Base-by-base conservation (phyloP, 495 filamentous ascomycete species). In the Daldinia concentrica region DNA sequence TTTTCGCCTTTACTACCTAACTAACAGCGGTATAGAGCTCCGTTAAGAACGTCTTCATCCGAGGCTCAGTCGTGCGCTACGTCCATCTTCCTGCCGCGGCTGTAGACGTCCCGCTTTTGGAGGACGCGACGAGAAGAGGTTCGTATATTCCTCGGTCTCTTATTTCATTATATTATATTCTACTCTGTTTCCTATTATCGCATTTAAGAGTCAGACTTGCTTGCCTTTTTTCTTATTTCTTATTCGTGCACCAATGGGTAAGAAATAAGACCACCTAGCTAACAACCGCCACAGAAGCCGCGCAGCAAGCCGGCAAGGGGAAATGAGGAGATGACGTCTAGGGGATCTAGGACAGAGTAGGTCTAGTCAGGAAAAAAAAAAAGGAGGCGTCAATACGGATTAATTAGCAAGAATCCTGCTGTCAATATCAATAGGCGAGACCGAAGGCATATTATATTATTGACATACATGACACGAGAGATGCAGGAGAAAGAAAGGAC, bases 11-110 rank as follows among this genome's bases (percentile, higher is more conserved):
- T 1, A 29, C 24, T 26, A 26, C 24, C 24, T 26, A 26, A 26
- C 27, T 32, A 32, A 32, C 29, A 32, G 29, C 9, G 29, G 6
- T 9, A 7, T 7, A 85, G 82, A 85, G 83, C 71, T 95, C 94
- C n/a, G 93, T 97, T 63, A 97, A 96, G 84, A 98, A 97, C 77
- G 93, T 98, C 79, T 99, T 99, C 78, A 98, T 98, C 76, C 88
- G 95, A 74, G 95, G 95, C 6, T 97, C 93, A 61, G 95, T 98
- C 30, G 95, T 99, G 63, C 88, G 95, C 67, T 99, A 98, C 77
- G 94, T 99, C 64, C 91, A 98, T 78, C 81, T 99, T 62, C 96
- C 95, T 0, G 87, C 89, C n/a, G 87, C 84, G 30, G 91, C 92
- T 45, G 94, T 99, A 26, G 95, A 99, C 78, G 91, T 93, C 12